phyloP scores from a whole-genome alignment of 192 early-diverging fungal species.

The Backusella sp. region DNA sequence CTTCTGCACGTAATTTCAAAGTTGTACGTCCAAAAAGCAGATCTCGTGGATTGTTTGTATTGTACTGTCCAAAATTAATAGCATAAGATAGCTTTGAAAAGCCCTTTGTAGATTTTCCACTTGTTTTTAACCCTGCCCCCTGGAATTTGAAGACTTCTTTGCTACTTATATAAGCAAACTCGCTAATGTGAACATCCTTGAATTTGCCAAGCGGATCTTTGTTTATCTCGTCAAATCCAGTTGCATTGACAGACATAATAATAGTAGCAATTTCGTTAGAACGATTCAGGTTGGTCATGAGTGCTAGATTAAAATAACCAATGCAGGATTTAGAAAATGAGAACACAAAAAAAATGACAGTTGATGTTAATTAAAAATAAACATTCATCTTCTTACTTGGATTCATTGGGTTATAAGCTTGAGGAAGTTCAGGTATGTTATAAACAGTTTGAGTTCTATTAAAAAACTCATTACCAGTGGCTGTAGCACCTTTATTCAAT shows the following conservation, averaged over 20 bases:
- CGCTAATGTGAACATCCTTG: constrained; percentile 24
- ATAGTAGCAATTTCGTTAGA: constrained; percentile 47
- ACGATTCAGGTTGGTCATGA: constrained; percentile 32
- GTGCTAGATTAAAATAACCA: constrained; percentile 10
- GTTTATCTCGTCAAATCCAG: constrained; percentile 32
- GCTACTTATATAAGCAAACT: constrained; percentile 41
- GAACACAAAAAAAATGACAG: constrained; percentile 5
- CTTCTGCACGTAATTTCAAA: constrained; percentile 46
- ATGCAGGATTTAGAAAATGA: neutral
- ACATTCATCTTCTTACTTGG: constrained; percentile 35
- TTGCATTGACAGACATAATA: constrained; percentile 37
- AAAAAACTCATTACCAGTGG: constrained; percentile 50
- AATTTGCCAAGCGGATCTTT: constrained; percentile 24
- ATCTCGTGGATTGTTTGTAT: constrained; percentile 24
- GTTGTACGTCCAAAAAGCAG: constrained; percentile 34
- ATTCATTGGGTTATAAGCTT: constrained; percentile 44
- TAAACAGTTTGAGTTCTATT: constrained; percentile 41
- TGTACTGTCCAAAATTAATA: constrained; percentile 37
- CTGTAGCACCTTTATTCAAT: constrained; percentile 21
- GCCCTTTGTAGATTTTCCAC: constrained; percentile 49
- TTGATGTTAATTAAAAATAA: neutral
- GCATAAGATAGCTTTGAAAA: constrained; percentile 48
- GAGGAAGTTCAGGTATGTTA: constrained; percentile 36
- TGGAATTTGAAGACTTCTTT: constrained; percentile 36
- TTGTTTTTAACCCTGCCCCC: constrained; percentile 39